Evolutionary conservation across 2,329 filamentous ascomycete species (phyloP), one percentile per base, ranked within the genome.

Genomic region (Botrytis porri): DNA sequence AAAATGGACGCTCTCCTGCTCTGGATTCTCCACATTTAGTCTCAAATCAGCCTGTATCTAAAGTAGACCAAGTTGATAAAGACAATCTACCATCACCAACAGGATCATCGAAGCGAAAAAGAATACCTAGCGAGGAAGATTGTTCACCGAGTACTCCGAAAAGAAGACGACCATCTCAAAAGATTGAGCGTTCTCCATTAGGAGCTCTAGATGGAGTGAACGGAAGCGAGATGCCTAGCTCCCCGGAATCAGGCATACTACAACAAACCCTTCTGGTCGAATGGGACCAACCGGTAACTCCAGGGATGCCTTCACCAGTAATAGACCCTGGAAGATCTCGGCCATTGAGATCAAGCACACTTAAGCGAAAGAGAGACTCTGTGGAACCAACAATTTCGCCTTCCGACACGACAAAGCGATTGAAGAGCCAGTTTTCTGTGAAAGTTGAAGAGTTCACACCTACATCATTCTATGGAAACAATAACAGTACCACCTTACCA

Each of bases 331-430:
- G 63, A 72, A 48, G 43, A 25, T 61, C 71, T 25, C 39, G 54
- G 41, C 60, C 59, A 48, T 43, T 25, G 29, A 37, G 65, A 25
- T 48, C 70, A 37, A 72, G 62, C 29, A 69, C 51, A 20, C 60
- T 74, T 35, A 81, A 80, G 69, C 75, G 78, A 29, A 78, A 78
- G 71, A 73, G 76, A 73, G 74, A 73, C 29, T 69, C 73, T 6
- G 74, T 76, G 60, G 43, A 73, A 14, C 43, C 73, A 35, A 72
- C 45, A 8, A 65, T 57, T 35, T 74, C 74, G 16, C 71, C 74
- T 35, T 72, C 69, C 16, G 48, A 71, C 48, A 57, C 25, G 25
- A 20, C 39, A 39, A 75, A 77, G 70, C 66, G 71, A 43, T 29
- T 32, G 6, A 72, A 74, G 48, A 63, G 14, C 14, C 66, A 65